phyloP scores from a whole-genome alignment of 352 stramenopile genomes.

The Blastocystis sp. region DNA sequence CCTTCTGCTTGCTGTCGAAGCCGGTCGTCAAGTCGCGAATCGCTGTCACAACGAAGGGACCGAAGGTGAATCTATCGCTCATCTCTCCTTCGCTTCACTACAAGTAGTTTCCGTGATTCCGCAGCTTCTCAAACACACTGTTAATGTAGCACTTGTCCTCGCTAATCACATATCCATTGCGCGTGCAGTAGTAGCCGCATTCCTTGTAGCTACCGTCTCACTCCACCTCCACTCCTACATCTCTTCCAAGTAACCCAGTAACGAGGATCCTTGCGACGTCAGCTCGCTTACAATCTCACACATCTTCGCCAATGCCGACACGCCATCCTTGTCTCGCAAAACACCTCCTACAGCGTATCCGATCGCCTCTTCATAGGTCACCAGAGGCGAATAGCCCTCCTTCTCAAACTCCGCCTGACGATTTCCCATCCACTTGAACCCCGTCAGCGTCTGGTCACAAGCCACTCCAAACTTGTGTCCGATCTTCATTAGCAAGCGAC shows the following conservation, averaged over 20 bases:
- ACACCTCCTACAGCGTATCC: slow-evolving; percentile 89
- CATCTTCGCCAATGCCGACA: slow-evolving; percentile 79
- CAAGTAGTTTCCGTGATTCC: slow-evolving; percentile 72
- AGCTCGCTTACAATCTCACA: slow-evolving; percentile 71
- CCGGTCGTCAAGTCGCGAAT: slow-evolving; percentile 77
- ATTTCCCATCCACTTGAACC: slow-evolving; percentile 97
- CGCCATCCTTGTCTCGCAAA: slow-evolving; percentile 93
- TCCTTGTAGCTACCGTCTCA: slow-evolving; percentile 74
- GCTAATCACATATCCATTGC: slow-evolving; percentile 92
- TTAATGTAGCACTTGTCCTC: slow-evolving; percentile 75
- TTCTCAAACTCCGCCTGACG: slow-evolving; percentile 69
- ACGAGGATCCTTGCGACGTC: slow-evolving; percentile 63
- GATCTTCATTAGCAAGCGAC: slow-evolving; percentile 81
- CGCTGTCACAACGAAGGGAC: slow-evolving; percentile 68
- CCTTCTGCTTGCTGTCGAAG: slow-evolving; percentile 72
- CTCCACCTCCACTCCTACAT: slow-evolving; percentile 54
- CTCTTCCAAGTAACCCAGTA: slow-evolving; percentile 66
- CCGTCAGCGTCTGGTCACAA: slow-evolving; percentile 91
- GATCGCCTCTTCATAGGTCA: slow-evolving; percentile 95
- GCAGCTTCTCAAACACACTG: slow-evolving; percentile 78
- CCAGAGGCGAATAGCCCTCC: slow-evolving; percentile 79
- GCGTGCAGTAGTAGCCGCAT: slow-evolving; percentile 88
- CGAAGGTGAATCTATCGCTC: slow-evolving; percentile 66
- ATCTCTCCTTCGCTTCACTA: slow-evolving; percentile 61
- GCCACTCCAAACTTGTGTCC: slow-evolving; percentile 78